These are phyloP conservation scores for Spongospora subterranea DNA, from an alignment of 208 protist species.

Conservation along the genomic window DNA sequence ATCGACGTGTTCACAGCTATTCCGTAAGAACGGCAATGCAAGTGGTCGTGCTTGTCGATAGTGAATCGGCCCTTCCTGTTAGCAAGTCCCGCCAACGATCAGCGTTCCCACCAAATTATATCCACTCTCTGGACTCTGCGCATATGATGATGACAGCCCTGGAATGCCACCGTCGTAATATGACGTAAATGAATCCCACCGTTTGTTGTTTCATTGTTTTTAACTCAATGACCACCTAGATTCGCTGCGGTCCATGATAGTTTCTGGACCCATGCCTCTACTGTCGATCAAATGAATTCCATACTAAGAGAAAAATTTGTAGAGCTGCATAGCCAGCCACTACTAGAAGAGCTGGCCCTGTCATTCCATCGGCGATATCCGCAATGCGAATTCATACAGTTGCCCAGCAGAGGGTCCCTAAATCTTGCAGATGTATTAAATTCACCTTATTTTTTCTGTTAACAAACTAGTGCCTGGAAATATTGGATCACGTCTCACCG, in stretches of 20 bases:
- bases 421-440: conserved; percentile 14
- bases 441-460: conserved; percentile 47
- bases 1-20: conserved; percentile 75
- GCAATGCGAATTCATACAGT: neutral
- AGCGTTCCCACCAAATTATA: conserved; percentile 96
- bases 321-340: conserved; percentile 81
- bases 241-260: conserved; percentile 96
- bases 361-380: neutral
- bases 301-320: conserved; percentile 94
- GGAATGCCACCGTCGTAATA: conserved; percentile 81
- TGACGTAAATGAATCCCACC: conserved; percentile 5
- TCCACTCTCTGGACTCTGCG: conserved; percentile 97
- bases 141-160: conserved; percentile 96
- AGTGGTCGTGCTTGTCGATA: conserved; percentile 23
- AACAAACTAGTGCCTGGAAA: too few species aligned
- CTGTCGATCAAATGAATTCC: conserved; percentile 85
- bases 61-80: neutral
- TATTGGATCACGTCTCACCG: too few species aligned
- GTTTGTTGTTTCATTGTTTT: conserved; percentile 62
- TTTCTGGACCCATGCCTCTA: conserved; percentile 94
- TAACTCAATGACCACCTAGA: conserved; percentile 25
- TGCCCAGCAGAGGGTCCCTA: neutral
- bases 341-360: conserved; percentile 9
- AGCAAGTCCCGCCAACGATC: conserved; percentile 70
- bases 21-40: conserved; percentile 60